Evolutionary conservation across 106 monocot species (phyloP).

Genomic region (Dactylorhiza incarnata): DNA sequence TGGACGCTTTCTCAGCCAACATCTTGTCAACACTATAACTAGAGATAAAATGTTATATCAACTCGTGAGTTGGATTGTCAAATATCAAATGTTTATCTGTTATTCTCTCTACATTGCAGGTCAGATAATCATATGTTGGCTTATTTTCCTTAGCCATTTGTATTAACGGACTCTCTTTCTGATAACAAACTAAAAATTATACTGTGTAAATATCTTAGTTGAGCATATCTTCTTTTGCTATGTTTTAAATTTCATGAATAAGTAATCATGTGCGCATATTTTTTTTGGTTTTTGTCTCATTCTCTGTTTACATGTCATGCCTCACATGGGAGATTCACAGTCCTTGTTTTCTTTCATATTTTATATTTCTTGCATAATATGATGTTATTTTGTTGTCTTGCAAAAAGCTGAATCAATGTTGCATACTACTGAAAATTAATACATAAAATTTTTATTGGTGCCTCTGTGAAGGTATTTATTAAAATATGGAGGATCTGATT

Average conservation of each 20-base stretch:
- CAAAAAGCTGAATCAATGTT: not conserved
- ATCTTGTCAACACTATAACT: conserved; percentile 90
- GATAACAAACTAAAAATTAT: not conserved
- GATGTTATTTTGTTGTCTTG: not conserved
- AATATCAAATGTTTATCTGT: conserved; percentile 98
- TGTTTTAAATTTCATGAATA: not conserved
- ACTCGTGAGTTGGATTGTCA: conserved; percentile 79
- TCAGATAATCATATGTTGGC: conserved; percentile 4
- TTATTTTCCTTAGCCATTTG: not conserved
- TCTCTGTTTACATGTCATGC: not conserved
- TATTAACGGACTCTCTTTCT: not conserved
- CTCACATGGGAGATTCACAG: not conserved
- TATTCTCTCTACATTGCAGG: conserved; percentile 90
- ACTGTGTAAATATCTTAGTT: not conserved
- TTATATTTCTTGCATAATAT: not conserved
- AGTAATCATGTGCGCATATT: not conserved
- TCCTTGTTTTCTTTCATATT: not conserved
- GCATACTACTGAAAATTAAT: not conserved
- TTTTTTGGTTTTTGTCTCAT: not conserved
- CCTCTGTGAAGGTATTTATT: not conserved
- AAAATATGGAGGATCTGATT: not conserved
- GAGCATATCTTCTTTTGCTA: not conserved
- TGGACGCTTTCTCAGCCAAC: conserved; percentile 86
- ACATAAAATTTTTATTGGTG: not conserved
- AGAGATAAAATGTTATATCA: conserved; percentile 81